Evolutionary conservation across 768 basidiomycete genomes (phyloP).

Genomic region (Termitomyces sp.): DNA sequence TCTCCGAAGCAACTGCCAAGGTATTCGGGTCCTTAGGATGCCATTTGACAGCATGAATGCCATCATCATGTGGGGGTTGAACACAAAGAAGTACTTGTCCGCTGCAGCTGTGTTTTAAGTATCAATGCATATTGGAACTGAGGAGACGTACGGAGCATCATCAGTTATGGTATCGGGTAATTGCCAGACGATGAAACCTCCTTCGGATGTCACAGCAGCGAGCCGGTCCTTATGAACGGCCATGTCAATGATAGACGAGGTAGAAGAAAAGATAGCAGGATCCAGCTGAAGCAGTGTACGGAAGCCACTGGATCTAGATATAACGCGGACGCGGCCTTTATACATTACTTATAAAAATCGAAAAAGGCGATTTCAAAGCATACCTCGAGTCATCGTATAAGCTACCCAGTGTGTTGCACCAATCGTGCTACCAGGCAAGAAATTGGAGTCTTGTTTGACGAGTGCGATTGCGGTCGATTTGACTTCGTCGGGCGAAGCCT

Average conservation of each 20-base stretch:
- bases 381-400: slow-evolving; percentile 86
- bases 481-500: slow-evolving; percentile 69
- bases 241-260: slow-evolving; percentile 59
- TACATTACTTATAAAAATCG: slow-evolving; percentile 1
- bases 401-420: slow-evolving; percentile 92
- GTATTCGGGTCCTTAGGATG: slow-evolving; percentile 78
- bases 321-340: slow-evolving; percentile 77
- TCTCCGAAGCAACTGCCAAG: slow-evolving; percentile 78
- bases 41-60: slow-evolving; percentile 83
- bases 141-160: slow-evolving; percentile 68
- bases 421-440: slow-evolving; percentile 82
- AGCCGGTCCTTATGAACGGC: slow-evolving; percentile 78
- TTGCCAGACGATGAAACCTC: slow-evolving; percentile 88
- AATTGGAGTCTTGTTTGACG: slow-evolving; percentile 79
- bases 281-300: slow-evolving; percentile 76
- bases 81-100: slow-evolving; percentile 67
- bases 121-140: background rate
- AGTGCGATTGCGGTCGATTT: slow-evolving; percentile 89
- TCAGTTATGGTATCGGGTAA: slow-evolving; percentile 78
- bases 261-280: slow-evolving; percentile 49
- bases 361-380: background rate
- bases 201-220: slow-evolving; percentile 83
- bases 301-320: slow-evolving; percentile 84
- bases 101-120: slow-evolving; percentile 27
- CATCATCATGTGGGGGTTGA: slow-evolving; percentile 49